Percentiles rank a stretch among this genome's conserved stretches.
These are phyloP conservation scores for Aspergillus luchuensis DNA, from an alignment of 2,329 filamentous ascomycete genomes.

Conservation along the genomic window DNA sequence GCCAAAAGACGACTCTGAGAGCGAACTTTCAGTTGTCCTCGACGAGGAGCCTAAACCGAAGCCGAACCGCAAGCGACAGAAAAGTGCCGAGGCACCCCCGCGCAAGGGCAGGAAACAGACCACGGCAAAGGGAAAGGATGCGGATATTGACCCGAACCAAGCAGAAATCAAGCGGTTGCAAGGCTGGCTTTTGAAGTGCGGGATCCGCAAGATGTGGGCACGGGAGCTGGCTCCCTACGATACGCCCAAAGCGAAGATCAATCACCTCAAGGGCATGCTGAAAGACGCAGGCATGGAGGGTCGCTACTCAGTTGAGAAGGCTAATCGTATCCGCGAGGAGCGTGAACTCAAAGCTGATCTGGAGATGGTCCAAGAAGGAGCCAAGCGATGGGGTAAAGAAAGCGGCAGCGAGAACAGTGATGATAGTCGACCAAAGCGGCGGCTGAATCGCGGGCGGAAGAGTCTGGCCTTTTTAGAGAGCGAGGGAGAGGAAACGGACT, in stretches of 20 bases:
- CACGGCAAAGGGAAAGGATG: conserved; percentile 46
- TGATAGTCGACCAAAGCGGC: conserved; percentile 41
- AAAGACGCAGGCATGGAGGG: conserved; percentile 84
- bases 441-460: conserved; percentile 47
- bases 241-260: conserved; percentile 76
- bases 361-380: conserved; percentile 80
- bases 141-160: conserved; percentile 63
- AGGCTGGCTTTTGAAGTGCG: conserved; percentile 83
- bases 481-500: conserved; percentile 65
- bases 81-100: conserved; percentile 28
- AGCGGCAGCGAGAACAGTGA: conserved; percentile 40
- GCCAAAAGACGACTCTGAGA: conserved; percentile 56
- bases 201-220: conserved; percentile 88
- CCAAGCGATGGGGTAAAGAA: conserved; percentile 71
- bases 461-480: conserved; percentile 64
- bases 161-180: conserved; percentile 87
- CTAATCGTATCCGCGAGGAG: conserved; percentile 81
- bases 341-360: conserved; percentile 83
- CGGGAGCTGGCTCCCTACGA: conserved; percentile 77
- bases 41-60: conserved; percentile 69
- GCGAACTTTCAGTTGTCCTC: conserved; percentile 72
- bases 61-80: conserved; percentile 55
- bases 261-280: conserved; percentile 77
- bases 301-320: conserved; percentile 81
- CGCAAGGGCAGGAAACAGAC: conserved; percentile 37